A percentile compares a stretch with the other conserved stretches of the same genome.
These are phyloP conservation scores for Ustulina deusta DNA, from an alignment of 2,329 filamentous ascomycete genomes.

Conservation along the genomic window DNA sequence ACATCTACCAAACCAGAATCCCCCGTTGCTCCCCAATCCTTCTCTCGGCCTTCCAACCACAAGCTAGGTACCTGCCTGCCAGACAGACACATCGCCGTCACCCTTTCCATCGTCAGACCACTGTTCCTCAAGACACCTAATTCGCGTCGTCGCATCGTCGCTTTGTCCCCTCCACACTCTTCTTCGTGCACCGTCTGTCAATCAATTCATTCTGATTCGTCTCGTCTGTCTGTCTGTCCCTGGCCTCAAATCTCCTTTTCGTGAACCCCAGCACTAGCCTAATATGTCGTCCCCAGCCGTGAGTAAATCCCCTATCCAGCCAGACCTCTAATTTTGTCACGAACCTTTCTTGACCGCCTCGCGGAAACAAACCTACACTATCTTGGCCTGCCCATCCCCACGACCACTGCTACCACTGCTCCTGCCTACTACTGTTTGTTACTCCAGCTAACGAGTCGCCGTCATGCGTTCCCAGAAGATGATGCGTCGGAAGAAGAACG, in stretches of 20 bases:
- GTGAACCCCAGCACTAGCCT: constrained; percentile 47
- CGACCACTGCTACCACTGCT: constrained; percentile 1
- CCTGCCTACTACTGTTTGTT: constrained; percentile 9
- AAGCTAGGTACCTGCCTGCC: constrained; percentile 27
- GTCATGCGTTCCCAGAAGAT: constrained; percentile 74
- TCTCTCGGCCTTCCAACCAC: constrained; percentile 45
- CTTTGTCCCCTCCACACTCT: constrained; percentile 37
- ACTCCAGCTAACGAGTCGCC: constrained; percentile 43
- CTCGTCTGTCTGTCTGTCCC: constrained; percentile 30
- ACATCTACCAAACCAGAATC: constrained; percentile 33
- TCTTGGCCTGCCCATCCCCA: constrained; percentile 21
- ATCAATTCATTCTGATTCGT: constrained; percentile 34
- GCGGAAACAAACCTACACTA: constrained; percentile 18
- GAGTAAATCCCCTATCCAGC: constrained; percentile 49
- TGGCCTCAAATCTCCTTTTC: constrained; percentile 37
- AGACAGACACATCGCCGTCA: constrained; percentile 36
- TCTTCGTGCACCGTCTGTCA: constrained; percentile 29
- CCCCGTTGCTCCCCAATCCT: constrained; percentile 38
- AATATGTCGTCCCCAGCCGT: constrained; percentile 55
- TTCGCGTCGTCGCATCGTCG: constrained; percentile 45
- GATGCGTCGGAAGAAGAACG: constrained; percentile 99
- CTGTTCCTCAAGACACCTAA: constrained; percentile 49
- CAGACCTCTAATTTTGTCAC: constrained; percentile 37
- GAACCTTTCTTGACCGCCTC: constrained; percentile 41
- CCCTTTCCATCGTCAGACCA: constrained; percentile 35